Percentiles rank a stretch among this genome's conserved stretches.
Evolutionary conservation across 2,329 filamentous ascomycete genomes (phyloP).

Genomic region (Colletotrichum filicis): DNA sequence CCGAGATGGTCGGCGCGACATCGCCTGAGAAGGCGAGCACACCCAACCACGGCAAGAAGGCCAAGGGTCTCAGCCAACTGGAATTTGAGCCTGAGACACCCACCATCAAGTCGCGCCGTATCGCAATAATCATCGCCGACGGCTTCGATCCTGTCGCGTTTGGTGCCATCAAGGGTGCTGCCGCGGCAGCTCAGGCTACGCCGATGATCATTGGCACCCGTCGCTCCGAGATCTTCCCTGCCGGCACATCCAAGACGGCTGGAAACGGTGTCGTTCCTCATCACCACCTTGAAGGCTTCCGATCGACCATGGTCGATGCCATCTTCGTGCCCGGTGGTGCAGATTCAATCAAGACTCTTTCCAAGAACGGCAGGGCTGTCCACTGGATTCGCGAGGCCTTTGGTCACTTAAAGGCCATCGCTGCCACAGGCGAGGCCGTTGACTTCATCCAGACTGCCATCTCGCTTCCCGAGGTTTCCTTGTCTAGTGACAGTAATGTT

Average conservation of each 20-base stretch:
- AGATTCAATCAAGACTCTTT: conserved; percentile 69
- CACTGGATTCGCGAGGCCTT: conserved; percentile 86
- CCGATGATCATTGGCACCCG: conserved; percentile 79
- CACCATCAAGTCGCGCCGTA: conserved; percentile 76
- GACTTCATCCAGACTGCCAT: conserved; percentile 66
- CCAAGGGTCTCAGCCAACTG: conserved; percentile 75
- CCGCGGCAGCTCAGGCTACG: conserved; percentile 71
- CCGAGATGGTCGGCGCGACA: conserved; percentile 74
- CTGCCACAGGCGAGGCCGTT: conserved; percentile 78
- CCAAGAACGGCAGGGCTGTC: conserved; percentile 76
- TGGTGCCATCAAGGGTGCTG: conserved; percentile 70
- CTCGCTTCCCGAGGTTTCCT: conserved; percentile 51
- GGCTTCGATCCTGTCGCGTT: conserved; percentile 78
- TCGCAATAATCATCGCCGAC: conserved; percentile 82
- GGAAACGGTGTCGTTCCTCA: conserved; percentile 72
- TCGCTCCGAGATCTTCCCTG: conserved; percentile 73
- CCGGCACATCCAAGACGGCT: conserved; percentile 62
- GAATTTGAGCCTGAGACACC: conserved; percentile 72
- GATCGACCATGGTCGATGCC: conserved; percentile 84
- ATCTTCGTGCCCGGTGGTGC: conserved; percentile 80
- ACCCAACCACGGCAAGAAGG: conserved; percentile 73
- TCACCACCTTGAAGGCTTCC: conserved; percentile 83
- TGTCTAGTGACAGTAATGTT: conserved; percentile 59
- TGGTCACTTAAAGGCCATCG: conserved; percentile 83
- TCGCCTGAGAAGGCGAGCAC: conserved; percentile 63